Evolutionary conservation across 306 rosid genomes (phyloP).

Genomic region (Rosa lucieae): DNA sequence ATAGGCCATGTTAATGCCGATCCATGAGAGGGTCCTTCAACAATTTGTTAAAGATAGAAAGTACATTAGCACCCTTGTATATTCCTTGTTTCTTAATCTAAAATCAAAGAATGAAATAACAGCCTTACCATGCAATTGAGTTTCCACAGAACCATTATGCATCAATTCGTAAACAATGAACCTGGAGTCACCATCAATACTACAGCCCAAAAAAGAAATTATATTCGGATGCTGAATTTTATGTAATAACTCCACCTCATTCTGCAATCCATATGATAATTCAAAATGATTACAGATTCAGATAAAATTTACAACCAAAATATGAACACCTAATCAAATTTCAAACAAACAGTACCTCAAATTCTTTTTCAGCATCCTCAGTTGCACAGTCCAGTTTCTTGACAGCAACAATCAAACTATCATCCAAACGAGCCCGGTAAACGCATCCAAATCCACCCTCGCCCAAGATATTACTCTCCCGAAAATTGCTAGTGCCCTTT

Average conservation of each 20-base stretch:
- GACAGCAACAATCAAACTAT: constrained; percentile 67
- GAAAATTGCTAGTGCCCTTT: constrained; percentile 60
- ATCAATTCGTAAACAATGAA: constrained; percentile 77
- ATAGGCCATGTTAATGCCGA: constrained; percentile 78
- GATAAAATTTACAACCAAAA: not conserved
- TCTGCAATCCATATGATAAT: constrained; percentile 55
- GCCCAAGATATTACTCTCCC: constrained; percentile 72
- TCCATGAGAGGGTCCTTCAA: constrained; percentile 80
- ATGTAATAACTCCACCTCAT: constrained; percentile 74
- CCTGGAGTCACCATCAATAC: constrained; percentile 52
- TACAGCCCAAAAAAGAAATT: constrained; percentile 69
- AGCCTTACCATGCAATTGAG: constrained; percentile 77
- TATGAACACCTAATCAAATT: not conserved
- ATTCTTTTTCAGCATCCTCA: constrained; percentile 70
- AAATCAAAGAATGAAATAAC: constrained; percentile 2
- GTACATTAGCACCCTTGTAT: not conserved
- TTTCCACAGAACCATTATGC: constrained; percentile 87
- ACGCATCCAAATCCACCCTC: constrained; percentile 94
- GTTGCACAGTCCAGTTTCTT: constrained; percentile 66
- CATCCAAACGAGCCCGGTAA: constrained; percentile 79
- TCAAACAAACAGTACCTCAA: constrained; percentile 50
- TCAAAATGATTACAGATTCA: not conserved
- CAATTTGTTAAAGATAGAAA: not conserved
- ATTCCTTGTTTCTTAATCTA: not conserved
- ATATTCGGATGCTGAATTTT: constrained; percentile 79